These are phyloP conservation scores for Tulasnella sp. DNA, from an alignment of 768 basidiomycete genomes.

Conservation along the genomic window DNA sequence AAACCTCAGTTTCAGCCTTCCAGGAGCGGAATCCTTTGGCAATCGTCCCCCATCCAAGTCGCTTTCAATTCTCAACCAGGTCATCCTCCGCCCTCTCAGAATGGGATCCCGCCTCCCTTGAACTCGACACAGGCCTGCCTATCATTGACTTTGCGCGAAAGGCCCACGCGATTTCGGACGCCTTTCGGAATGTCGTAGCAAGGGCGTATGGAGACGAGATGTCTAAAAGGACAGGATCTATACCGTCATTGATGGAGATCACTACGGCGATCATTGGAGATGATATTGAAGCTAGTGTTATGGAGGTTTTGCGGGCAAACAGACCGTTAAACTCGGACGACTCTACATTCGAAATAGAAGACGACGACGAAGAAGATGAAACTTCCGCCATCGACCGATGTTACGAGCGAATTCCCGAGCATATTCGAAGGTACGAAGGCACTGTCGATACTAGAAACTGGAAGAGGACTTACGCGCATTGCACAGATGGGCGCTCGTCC, in stretches of 20 bases:
- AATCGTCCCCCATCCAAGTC: slow-evolving; percentile 12
- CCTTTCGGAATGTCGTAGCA: slow-evolving; percentile 16
- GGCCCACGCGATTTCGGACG: slow-evolving; percentile 14
- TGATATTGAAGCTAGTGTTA: slow-evolving; percentile 15
- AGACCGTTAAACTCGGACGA: background rate
- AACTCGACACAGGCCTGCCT: background rate
- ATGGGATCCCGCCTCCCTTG: slow-evolving; percentile 1
- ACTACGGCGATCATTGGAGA: background rate
- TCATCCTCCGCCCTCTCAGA: background rate
- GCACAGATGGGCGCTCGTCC: slow-evolving; percentile 17
- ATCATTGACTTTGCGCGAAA: slow-evolving; percentile 9
- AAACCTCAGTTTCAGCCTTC: background rate
- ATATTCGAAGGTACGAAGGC: slow-evolving; percentile 11
- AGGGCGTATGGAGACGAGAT: slow-evolving; percentile 2
- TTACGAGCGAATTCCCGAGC: slow-evolving; percentile 17
- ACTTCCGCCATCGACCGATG: slow-evolving; percentile 6
- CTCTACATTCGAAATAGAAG: background rate
- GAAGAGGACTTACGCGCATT: background rate
- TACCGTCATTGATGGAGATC: background rate
- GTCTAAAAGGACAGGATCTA: background rate
- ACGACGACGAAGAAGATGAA: slow-evolving; percentile 14
- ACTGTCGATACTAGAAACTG: no score
- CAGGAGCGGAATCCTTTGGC: background rate
- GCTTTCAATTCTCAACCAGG: background rate
- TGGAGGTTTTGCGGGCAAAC: background rate